These are phyloP conservation scores for Sordaria brevicollis DNA, from an alignment of 495 filamentous ascomycete species.

Conservation along the genomic window DNA sequence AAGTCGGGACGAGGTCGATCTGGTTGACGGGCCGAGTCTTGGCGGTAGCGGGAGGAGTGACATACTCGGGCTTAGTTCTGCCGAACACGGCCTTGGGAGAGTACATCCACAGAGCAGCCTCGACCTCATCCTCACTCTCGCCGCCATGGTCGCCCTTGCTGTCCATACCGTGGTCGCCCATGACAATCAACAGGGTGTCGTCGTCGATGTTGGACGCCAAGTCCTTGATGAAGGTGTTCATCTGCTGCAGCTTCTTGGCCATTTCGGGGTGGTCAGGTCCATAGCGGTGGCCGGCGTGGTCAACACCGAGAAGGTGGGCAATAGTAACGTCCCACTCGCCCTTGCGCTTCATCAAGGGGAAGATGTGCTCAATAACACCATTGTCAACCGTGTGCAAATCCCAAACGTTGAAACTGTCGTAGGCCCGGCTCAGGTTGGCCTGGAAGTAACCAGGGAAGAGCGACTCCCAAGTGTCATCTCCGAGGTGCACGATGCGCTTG, in stretches of 20 bases:
- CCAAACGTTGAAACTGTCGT: slow-evolving; percentile 98
- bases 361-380: slow-evolving; percentile 85
- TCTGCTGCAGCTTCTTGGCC: slow-evolving; percentile 80
- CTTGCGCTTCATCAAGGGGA: slow-evolving; percentile 64
- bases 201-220: slow-evolving; percentile 69
- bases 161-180: slow-evolving; percentile 99
- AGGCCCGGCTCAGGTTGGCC: slow-evolving; percentile 67
- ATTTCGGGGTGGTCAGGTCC: slow-evolving; percentile 89
- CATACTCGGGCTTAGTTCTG: slow-evolving; percentile 49
- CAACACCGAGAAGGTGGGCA: slow-evolving; percentile 89
- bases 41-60: slow-evolving; percentile 58
- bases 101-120: slow-evolving; percentile 98
- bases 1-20: slow-evolving; percentile 89
- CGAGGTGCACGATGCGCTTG: slow-evolving; percentile 82
- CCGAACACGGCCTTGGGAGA: slow-evolving; percentile 78
- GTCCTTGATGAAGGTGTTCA: slow-evolving; percentile 69
- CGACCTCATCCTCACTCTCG: slow-evolving; percentile 87
- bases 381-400: slow-evolving; percentile 96
- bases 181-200: slow-evolving; percentile 79
- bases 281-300: slow-evolving; percentile 94
- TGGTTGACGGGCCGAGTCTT: slow-evolving; percentile 79
- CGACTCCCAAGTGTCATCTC: slow-evolving; percentile 92
- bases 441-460: slow-evolving; percentile 91
- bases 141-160: slow-evolving; percentile 93
- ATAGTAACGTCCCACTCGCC: slow-evolving; percentile 84